Conservation (phyloP, 306 rosid genomes). For the Prunus campanulata region DNA sequence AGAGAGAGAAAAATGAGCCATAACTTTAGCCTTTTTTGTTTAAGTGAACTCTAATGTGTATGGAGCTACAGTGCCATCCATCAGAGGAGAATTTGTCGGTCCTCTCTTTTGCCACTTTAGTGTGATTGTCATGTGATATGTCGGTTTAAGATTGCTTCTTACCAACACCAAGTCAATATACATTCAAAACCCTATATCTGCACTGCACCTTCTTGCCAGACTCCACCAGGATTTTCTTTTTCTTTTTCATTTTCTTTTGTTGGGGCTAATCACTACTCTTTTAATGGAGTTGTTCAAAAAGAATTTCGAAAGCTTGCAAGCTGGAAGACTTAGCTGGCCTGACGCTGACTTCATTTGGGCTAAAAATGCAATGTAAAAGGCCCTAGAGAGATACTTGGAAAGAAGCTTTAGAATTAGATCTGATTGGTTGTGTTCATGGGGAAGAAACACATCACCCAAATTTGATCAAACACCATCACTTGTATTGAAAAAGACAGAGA, state of each 20-base stretch:
- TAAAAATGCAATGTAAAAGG: background rate
- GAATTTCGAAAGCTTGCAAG: background rate
- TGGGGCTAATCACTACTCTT: too few species aligned
- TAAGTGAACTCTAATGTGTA: background rate
- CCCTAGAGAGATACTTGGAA: background rate
- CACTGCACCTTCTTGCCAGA: background rate
- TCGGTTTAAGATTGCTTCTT: background rate
- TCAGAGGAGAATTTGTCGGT: conserved; percentile 14
- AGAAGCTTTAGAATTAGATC: background rate
- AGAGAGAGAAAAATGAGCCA: background rate
- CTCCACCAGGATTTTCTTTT: background rate
- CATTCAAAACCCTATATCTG: background rate
- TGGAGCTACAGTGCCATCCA: background rate
- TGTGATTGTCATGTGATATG: background rate
- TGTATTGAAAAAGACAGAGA: too few species aligned
- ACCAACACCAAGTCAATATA: background rate
- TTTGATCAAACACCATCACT: background rate
- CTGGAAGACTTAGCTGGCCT: background rate
- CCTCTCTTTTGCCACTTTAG: conserved; percentile 2
- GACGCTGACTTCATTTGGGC: background rate
- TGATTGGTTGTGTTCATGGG: background rate
- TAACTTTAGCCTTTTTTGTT: background rate
- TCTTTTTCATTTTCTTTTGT: background rate
- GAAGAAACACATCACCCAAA: background rate
- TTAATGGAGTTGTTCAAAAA: background rate